Base-by-base conservation (phyloP, 495 filamentous ascomycete species). In the Pyrenopolyporus hunteri region DNA sequence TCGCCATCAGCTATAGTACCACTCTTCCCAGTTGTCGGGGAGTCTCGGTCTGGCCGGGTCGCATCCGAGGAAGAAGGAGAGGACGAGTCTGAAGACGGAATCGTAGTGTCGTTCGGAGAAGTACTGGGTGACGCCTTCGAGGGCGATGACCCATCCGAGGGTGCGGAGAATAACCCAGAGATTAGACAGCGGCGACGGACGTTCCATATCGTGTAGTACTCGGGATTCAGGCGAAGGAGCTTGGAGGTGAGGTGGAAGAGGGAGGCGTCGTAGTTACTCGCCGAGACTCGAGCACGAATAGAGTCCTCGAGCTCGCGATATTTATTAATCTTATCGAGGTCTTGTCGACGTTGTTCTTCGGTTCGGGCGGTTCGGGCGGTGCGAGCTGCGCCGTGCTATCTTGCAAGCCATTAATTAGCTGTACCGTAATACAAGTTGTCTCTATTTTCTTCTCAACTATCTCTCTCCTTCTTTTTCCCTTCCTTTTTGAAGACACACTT, bases 181-280 rank as follows among this genome's bases (percentile, higher is more conserved):
- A 74, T 81, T 80, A 85, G 77, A 70, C 75, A 83, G 57, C 83
- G 83, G 51, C 94, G 89, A 59, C 94, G 90, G 76, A 89, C 85
- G 80, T 99, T 99, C 94, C 94, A 99, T 78, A 93, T 85, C 17
- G 94, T 97, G 79, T 97, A 98, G 80, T 96, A 97, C 75, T 99
- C 94, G 8, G 94, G 95, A 76, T 99, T 99, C 64, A 84, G 82
- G 28, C 80, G 85, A 46, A 99, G 81, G 47, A 99, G 83, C 50
- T 87, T 85, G 13, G 91, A 87, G 25, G 91, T 95, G 57, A 91
- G 82, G 49, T 83, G 76, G 65, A 97, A 82, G 17, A 88, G 84
- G 44, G 88, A 82, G 35, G 76, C 59, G 31, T 84, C 84, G 78
- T 86, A 90, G 65, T 88, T 81, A 82, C 87, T 62, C 3, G 64